Conservation (phyloP, 768 basidiomycete species). For the Mycena crocata region DNA sequence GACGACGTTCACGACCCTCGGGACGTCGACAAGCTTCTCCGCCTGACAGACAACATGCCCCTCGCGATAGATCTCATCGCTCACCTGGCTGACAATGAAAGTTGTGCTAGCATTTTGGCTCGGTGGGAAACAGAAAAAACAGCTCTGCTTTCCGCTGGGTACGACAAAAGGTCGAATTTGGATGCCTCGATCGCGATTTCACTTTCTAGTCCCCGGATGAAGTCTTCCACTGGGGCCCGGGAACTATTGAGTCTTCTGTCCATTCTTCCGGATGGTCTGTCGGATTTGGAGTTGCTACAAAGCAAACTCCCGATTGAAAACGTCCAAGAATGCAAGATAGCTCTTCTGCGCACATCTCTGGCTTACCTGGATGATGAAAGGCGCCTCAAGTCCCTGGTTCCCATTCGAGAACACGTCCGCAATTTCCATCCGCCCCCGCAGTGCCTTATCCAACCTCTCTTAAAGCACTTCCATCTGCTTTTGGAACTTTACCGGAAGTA, state of each 20-base stretch:
- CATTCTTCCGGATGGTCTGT: background rate
- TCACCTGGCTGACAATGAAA: background rate
- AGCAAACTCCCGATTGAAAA: background rate
- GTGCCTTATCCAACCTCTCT: background rate
- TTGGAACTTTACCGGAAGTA: background rate
- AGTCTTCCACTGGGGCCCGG: background rate
- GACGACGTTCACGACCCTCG: background rate
- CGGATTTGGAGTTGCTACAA: background rate
- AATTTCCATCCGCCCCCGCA: background rate
- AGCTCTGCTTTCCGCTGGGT: background rate
- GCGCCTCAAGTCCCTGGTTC: background rate
- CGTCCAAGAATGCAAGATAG: background rate
- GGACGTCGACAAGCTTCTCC: background rate
- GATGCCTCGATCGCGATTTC: background rate
- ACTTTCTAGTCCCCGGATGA: background rate
- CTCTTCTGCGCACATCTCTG: background rate
- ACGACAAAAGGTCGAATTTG: background rate
- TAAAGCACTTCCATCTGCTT: background rate
- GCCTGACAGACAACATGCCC: background rate
- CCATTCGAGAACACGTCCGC: background rate
- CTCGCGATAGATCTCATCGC: background rate
- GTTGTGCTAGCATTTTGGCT: background rate
- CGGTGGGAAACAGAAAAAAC: background rate
- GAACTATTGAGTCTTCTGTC: background rate
- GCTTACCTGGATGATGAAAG: background rate